Evolutionary conservation across 2,329 filamentous ascomycete species (phyloP), one percentile per base, ranked within the genome.

Genomic region (Davidsoniella eucalypti): DNA sequence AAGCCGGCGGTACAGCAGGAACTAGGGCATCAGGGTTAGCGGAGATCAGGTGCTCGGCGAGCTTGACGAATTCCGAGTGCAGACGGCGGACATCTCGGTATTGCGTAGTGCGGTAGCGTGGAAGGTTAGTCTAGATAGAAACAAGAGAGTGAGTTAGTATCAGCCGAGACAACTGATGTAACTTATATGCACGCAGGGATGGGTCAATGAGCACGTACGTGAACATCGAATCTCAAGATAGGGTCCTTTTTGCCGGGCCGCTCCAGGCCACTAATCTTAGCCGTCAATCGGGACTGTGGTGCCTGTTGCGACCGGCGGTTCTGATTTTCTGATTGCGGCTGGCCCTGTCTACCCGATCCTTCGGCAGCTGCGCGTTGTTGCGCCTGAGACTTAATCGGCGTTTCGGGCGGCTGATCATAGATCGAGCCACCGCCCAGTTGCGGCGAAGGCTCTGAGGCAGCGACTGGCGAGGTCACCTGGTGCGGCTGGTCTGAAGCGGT

Each of bases 21-120:
- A 98, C 90, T 42, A 98, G 72, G 7, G 87, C 84, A 65, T 98
- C 92, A 3, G 92, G 92, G 60, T 96, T 96, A n/a, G 90, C 88
- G 21, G 90, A 95, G 63, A 95, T 87, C 52, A 98, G 72, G 64
- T 98, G 92, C 53, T 94, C 85, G 51, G 84, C 87, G n/a, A 98
- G 80, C 66, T 96, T 98, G 56, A 86, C 75, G 60, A 98, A 98
- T 63, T 98, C 92, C 44, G 86, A 87, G 66, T 98, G 92, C 54
- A 93, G 82, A 54, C 92, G 85, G 58, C 92, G 84, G 57, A 98
- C 87, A 65, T 98, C 92, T 61, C 92, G 87, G 68, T 95, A 98
- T 64, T 98, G 92, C 4, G 92, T 98, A 0, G 92, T 98, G 59
- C 92, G 80, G 66, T 95, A 98, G 58, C 90, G 90, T 49, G 90